These are phyloP conservation scores for Verticillium albo-atrum DNA, from an alignment of 2,329 filamentous ascomycete genomes.

Conservation along the genomic window DNA sequence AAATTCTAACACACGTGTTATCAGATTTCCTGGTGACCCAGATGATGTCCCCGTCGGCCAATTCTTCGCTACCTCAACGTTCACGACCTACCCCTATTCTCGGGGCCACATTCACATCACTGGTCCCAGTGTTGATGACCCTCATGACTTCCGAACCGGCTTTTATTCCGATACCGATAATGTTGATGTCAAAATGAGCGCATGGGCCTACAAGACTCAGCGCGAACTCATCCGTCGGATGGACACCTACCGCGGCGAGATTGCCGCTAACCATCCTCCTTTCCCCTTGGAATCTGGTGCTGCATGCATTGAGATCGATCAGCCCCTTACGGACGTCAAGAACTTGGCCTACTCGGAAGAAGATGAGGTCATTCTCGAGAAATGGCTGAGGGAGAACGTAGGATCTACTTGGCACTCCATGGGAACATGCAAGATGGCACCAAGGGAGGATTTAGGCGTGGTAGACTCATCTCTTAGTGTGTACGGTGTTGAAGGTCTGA, in stretches of 20 bases:
- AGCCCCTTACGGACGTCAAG: constrained; percentile 17
- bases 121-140: constrained; percentile 32
- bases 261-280: constrained; percentile 32
- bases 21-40: constrained; percentile 38
- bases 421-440: constrained; percentile 37
- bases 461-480: constrained; percentile 35
- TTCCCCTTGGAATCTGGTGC: constrained; percentile 36
- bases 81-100: constrained; percentile 57
- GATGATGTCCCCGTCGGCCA: constrained; percentile 32
- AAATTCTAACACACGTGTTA: too few species aligned
- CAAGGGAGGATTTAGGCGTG: constrained; percentile 31
- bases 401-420: constrained; percentile 38
- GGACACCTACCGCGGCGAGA: constrained; percentile 43
- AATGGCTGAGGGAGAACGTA: constrained; percentile 31
- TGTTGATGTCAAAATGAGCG: constrained; percentile 50
- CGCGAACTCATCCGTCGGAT: constrained; percentile 57
- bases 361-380: constrained; percentile 43
- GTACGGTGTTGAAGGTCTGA: constrained; percentile 32
- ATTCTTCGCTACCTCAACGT: constrained; percentile 48
- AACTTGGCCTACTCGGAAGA: constrained; percentile 43
- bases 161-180: constrained; percentile 46
- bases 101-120: constrained; percentile 58
- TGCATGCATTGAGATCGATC: constrained; percentile 18
- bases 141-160: constrained; percentile 52
- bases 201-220: constrained; percentile 61